phyloP scores from a whole-genome alignment of 2,329 filamentous ascomycete species.

The Myriosclerotinia curreyana region DNA sequence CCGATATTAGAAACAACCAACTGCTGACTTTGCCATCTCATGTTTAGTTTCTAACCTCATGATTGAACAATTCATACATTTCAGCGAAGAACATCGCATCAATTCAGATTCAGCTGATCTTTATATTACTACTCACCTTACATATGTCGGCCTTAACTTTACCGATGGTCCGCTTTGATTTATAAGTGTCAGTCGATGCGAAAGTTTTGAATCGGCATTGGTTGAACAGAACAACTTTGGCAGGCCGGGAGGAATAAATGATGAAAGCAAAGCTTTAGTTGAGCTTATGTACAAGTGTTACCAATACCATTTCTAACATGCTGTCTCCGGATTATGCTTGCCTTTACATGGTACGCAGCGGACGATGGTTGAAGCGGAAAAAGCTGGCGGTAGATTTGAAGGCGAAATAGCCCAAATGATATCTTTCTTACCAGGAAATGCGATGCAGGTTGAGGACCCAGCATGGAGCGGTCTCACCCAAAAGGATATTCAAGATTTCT shows the following conservation, averaged over 20 bases:
- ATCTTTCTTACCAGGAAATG: background rate
- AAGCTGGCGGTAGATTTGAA: constrained; percentile 4
- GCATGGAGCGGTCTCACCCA: background rate
- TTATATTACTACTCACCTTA: background rate
- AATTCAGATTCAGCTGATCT: background rate
- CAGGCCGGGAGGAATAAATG: background rate
- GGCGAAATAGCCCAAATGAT: constrained; percentile 14
- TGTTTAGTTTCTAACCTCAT: background rate
- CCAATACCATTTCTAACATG: constrained; percentile 29
- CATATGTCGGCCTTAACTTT: background rate
- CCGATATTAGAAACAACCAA: background rate
- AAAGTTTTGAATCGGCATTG: background rate
- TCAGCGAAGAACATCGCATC: background rate
- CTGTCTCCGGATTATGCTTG: constrained; percentile 36
- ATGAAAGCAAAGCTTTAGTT: background rate
- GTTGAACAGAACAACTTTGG: background rate
- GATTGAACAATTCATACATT: background rate
- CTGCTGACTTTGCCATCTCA: background rate
- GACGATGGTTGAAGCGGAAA: constrained; percentile 23
- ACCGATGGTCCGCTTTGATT: background rate
- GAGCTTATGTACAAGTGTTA: background rate
- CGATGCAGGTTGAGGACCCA: constrained; percentile 4
- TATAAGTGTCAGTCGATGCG: background rate
- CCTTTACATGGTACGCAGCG: constrained; percentile 33
- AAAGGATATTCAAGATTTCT: background rate